phyloP scores from a whole-genome alignment of 2,329 filamentous ascomycete species.

The Cercospora beticola region DNA sequence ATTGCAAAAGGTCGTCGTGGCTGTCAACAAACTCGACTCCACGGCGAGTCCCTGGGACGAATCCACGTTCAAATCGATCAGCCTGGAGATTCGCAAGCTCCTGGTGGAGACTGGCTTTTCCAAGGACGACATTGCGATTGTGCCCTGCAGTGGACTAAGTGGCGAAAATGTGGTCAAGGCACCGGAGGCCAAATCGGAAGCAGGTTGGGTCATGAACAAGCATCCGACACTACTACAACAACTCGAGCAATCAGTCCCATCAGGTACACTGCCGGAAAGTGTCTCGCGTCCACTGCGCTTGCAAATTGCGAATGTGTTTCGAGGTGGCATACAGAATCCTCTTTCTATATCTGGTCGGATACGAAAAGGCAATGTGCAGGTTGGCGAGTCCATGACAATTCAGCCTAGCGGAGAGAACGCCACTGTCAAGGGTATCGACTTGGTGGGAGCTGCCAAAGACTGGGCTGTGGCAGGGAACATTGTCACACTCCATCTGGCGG shows the following conservation, averaged over 20 bases:
- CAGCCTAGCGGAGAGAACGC: slow-evolving; percentile 81
- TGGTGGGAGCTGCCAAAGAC: slow-evolving; percentile 70
- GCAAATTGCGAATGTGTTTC: slow-evolving; percentile 84
- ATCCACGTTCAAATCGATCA: slow-evolving; percentile 80
- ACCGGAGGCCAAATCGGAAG: slow-evolving; percentile 48
- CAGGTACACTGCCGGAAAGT: slow-evolving; percentile 39
- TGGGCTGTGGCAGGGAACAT: slow-evolving; percentile 95
- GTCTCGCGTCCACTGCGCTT: slow-evolving; percentile 79
- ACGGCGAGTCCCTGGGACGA: slow-evolving; percentile 70
- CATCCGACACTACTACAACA: slow-evolving; percentile 73
- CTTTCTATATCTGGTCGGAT: slow-evolving; percentile 84
- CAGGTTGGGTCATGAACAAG: slow-evolving; percentile 69
- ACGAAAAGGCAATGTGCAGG: slow-evolving; percentile 78
- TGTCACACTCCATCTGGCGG: slow-evolving; percentile 74
- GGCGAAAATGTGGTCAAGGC: slow-evolving; percentile 78
- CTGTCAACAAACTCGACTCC: slow-evolving; percentile 92
- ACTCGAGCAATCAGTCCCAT: slow-evolving; percentile 77
- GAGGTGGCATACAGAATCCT: slow-evolving; percentile 73
- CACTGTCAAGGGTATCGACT: slow-evolving; percentile 76
- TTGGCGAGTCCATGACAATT: slow-evolving; percentile 75
- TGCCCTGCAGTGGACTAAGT: slow-evolving; percentile 84
- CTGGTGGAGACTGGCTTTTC: slow-evolving; percentile 79
- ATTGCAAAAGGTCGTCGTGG: slow-evolving; percentile 81
- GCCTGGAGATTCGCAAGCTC: slow-evolving; percentile 78
- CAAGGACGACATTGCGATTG: slow-evolving; percentile 75